Evolutionary conservation across 805 yeast species (phyloP), one percentile per base, ranked within the genome.

Genomic region (Schwanniomyces sp.): DNA sequence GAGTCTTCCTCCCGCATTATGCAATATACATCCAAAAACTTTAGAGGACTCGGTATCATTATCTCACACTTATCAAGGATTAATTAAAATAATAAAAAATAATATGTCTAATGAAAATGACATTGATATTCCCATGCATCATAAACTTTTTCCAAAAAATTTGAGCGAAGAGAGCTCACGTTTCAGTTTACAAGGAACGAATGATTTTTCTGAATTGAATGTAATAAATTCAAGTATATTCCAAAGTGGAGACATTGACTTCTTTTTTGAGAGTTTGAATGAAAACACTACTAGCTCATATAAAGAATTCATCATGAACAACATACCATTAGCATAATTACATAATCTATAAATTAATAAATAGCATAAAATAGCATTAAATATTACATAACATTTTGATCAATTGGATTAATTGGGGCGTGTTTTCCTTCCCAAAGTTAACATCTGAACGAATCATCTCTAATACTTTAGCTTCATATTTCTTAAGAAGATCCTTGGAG

Each of bases 61-160:
- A 18, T 40, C 46, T 7, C 34, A 53, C 34, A 50, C 51, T 24
- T 67, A 66, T 47, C 49, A 50, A 12, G 54, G 52, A 2, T 40
- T 63, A 47, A 54, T 67, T 6, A 44, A 50, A 12, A 36, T 49
- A 14, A 52, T 64, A 27, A 54, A 54, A 21, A 25, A 45, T 4
- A 47, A 50, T 18, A 52, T 60, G 7, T 25, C 46, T 8, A 9
- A 24, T 6, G 39, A 46, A 26, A 27, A 37, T 24, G 41, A 41
- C 11, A 58, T 67, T 14, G 70, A 67, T 34, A 52, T 64, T 16
- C 51, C 67, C 1, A 49, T 64, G 29, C 55, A 48, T 45, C 53
- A 58, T 46, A 43, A 50, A 24, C 52, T 66, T 4, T 41, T 67
- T 1, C 57, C 62, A 27, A 67, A 66, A 42, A 63, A 64, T 39